A percentile compares a stretch with the other conserved stretches of the same genome.
These are phyloP conservation scores for Raphanus sativus DNA, from an alignment of 345 rosid species.

Conservation along the genomic window DNA sequence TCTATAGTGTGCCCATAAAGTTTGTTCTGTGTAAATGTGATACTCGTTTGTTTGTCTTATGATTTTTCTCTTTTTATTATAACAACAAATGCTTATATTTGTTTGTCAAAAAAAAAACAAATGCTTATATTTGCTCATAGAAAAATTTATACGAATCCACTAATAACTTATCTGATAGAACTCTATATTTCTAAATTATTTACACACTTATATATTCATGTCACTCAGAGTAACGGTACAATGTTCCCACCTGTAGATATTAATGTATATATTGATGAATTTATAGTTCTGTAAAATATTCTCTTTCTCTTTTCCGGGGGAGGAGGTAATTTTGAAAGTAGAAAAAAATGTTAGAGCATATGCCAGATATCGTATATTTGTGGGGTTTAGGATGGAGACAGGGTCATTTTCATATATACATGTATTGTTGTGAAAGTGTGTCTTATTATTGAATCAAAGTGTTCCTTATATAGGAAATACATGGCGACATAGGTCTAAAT, in stretches of 20 bases:
- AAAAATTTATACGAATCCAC: constrained; percentile 11
- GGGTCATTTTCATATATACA: constrained; percentile 20
- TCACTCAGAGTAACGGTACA: constrained; percentile 22
- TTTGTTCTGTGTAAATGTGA: too few species aligned
- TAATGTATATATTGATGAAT: constrained; percentile 7
- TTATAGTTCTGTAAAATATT: not conserved
- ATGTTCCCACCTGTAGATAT: not conserved
- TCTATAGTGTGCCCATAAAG: too few species aligned
- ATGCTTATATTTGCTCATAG: not conserved
- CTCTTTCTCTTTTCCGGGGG: not conserved
- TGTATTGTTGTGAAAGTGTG: too few species aligned
- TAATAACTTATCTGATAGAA: not conserved
- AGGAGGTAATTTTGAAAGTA: constrained; percentile 5
- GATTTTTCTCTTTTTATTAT: too few species aligned
- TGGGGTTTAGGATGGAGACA: constrained; percentile 32
- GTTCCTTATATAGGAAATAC: too few species aligned
- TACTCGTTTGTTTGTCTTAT: too few species aligned
- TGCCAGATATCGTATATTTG: constrained; percentile 30
- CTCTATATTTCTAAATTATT: not conserved
- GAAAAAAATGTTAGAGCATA: not conserved
- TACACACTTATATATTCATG: not conserved
- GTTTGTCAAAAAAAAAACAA: too few species aligned
- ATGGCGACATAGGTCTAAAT: too few species aligned
- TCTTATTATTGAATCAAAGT: too few species aligned
- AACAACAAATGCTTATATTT: too few species aligned